Percentiles rank a stretch among this genome's conserved stretches.
phyloP scores from a whole-genome alignment of 352 stramenopile species.

The Globisporangium sylvaticum region DNA sequence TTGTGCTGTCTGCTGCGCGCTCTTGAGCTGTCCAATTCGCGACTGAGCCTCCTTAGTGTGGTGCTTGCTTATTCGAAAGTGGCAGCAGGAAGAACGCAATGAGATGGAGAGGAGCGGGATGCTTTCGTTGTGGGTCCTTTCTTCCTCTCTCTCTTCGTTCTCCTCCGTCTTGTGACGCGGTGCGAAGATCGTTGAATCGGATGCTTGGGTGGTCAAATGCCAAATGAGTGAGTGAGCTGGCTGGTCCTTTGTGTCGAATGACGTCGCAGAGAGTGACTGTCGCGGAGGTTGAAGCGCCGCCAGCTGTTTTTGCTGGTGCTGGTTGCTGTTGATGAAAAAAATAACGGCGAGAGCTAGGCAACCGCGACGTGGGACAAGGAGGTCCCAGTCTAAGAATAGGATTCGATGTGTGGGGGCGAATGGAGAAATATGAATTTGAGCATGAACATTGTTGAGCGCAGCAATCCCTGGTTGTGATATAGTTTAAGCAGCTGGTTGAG shows the following conservation, averaged over 20 bases:
- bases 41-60: not conserved
- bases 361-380: not conserved
- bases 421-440: not conserved
- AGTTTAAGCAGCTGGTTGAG: too few relatives aligned
- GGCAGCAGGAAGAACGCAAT: slow-evolving; percentile 1
- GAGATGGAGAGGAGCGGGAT: not conserved
- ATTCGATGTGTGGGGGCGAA: not conserved
- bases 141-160: not conserved
- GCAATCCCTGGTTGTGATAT: too few relatives aligned
- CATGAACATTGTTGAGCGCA: too few relatives aligned
- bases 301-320: not conserved
- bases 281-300: not conserved
- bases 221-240: not conserved
- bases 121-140: not conserved
- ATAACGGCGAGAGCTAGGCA: not conserved
- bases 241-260: not conserved
- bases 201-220: not conserved
- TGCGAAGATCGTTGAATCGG: not conserved
- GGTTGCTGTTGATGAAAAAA: too few relatives aligned
- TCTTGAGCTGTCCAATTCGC: not conserved
- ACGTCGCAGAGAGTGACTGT: not conserved
- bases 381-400: not conserved
- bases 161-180: not conserved
- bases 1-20: not conserved
- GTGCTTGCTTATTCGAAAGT: not conserved